Evolutionary conservation across 1,284 basidiomycete species (phyloP).

Genomic region (Flammula alnicola): DNA sequence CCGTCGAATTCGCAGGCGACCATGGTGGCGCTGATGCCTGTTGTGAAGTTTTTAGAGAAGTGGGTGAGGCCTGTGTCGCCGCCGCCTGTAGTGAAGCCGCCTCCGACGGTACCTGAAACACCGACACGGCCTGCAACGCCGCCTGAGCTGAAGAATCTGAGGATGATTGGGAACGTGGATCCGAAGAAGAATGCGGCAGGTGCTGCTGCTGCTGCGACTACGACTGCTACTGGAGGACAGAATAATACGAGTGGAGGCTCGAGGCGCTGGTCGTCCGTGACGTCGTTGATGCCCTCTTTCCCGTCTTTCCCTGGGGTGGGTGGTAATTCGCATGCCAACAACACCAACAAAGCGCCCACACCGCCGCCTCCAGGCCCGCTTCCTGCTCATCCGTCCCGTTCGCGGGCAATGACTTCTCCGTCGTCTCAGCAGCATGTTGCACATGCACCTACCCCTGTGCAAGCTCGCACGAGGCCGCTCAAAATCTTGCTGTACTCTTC

Average conservation of each 20-base stretch:
- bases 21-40: conserved; percentile 56
- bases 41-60: conserved; percentile 65
- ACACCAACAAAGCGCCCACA: conserved; percentile 9
- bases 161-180: conserved; percentile 18
- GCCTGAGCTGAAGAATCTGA: conserved; percentile 21
- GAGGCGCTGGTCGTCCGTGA: conserved; percentile 45
- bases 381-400: conserved; percentile 23
- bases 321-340: conserved; percentile 14
- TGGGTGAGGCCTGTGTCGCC: conserved; percentile 52
- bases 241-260: too few relatives aligned
- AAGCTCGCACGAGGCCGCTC: conserved; percentile 57
- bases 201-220: conserved; percentile 9
- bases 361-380: conserved; percentile 21
- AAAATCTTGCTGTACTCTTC: conserved; percentile 76
- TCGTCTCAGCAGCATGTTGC: conserved; percentile 21
- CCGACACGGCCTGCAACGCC: conserved; percentile 12
- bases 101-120: conserved; percentile 10
- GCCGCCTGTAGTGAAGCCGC: conserved; percentile 19
- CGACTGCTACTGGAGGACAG: too few relatives aligned
- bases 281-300: conserved; percentile 42
- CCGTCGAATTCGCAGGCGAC: conserved; percentile 54
- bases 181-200: conserved; percentile 16
- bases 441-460: conserved; percentile 31
- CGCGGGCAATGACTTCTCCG: conserved; percentile 29
- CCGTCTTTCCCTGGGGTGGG: conserved; percentile 28